phyloP scores from a whole-genome alignment of 192 early-diverging fungal species.

The Physocladia obscura region DNA sequence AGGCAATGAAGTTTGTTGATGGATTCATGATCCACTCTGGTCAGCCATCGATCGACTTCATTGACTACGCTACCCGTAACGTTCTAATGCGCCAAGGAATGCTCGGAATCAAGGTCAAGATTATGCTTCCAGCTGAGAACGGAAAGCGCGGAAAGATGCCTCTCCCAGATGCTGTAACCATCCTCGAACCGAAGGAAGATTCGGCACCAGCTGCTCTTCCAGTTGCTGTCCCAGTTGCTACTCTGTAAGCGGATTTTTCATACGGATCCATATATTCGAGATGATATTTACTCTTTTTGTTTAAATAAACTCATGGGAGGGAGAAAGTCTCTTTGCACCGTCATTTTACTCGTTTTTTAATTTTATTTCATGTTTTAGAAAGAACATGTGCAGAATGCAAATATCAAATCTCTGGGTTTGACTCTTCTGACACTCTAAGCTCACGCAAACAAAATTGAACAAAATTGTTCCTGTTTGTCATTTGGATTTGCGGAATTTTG shows the following conservation, averaged over 20 bases:
- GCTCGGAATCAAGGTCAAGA: conserved; percentile 99
- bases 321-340: too few relatives aligned
- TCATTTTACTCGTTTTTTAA: too few relatives aligned
- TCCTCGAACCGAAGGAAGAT: conserved; percentile 87
- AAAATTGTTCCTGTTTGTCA: too few relatives aligned
- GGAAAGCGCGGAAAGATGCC: conserved; percentile 92
- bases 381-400: too few relatives aligned
- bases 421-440: too few relatives aligned
- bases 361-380: too few relatives aligned
- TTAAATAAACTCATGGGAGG: too few relatives aligned
- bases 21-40: conserved; percentile 99
- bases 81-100: conserved; percentile 98
- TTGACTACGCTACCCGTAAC: conserved; percentile 95
- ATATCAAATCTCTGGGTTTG: too few relatives aligned
- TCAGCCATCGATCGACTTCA: conserved; percentile 93
- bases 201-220: conserved; percentile 48
- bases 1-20: conserved; percentile 99
- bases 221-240: conserved; percentile 39
- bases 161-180: conserved; percentile 93
- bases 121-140: conserved; percentile 93
- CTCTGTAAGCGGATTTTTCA: too few relatives aligned
- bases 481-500: too few relatives aligned
- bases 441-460: too few relatives aligned
- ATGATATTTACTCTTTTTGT: background rate
- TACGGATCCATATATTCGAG: too few relatives aligned